Evolutionary conservation across 768 basidiomycete species (phyloP).

Genomic region (Phanerodontia chrysosporium): DNA sequence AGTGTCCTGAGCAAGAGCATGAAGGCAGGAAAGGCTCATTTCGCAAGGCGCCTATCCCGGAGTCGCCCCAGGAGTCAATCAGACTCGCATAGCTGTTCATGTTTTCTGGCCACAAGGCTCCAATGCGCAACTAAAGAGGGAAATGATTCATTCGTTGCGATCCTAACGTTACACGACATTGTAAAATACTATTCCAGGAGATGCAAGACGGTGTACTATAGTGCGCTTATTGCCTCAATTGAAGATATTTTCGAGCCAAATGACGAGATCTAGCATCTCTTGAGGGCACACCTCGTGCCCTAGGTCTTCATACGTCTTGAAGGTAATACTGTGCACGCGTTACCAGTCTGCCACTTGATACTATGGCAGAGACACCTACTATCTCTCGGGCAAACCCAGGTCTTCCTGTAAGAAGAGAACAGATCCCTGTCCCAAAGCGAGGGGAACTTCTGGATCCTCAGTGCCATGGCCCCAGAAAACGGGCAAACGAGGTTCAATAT

Average conservation of each 20-base stretch:
- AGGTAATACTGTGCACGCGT: constrained; percentile 18
- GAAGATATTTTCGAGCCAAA: constrained; percentile 23
- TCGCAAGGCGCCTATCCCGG: not conserved
- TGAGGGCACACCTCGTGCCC: constrained; percentile 31
- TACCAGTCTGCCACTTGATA: too few relatives aligned
- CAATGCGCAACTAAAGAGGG: too few relatives aligned
- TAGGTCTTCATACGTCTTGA: constrained; percentile 29
- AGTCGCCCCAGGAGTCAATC: not conserved
- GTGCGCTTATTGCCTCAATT: too few relatives aligned
- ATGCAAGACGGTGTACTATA: too few relatives aligned
- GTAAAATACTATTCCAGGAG: too few relatives aligned
- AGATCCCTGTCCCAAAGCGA: constrained; percentile 29
- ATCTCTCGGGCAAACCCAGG: constrained; percentile 21
- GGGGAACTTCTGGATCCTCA: constrained; percentile 35
- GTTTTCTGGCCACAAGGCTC: too few relatives aligned
- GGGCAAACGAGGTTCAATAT: constrained; percentile 31
- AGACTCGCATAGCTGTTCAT: too few relatives aligned
- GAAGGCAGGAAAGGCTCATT: not conserved
- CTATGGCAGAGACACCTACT: constrained; percentile 1
- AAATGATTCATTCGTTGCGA: too few relatives aligned
- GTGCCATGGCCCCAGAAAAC: constrained; percentile 42
- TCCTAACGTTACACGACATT: too few relatives aligned
- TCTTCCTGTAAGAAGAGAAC: constrained; percentile 28
- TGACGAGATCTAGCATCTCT: constrained; percentile 30
- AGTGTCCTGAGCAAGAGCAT: not conserved